Base-by-base conservation (phyloP, 2,329 filamentous ascomycete species). In the Sporothrix globosa region DNA sequence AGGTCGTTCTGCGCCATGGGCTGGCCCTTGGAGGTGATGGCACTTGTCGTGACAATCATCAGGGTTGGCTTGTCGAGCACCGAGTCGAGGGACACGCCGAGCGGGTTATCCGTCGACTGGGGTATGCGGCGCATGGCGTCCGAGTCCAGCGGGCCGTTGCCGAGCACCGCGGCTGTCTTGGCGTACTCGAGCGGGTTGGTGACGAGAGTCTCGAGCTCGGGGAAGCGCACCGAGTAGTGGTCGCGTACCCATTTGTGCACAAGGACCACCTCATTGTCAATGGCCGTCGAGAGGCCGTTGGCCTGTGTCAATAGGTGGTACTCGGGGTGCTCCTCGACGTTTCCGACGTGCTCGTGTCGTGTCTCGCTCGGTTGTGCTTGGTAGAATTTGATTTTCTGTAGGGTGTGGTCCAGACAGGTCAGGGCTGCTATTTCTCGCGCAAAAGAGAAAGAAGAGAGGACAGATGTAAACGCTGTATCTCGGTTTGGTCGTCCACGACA, bases 201-300 rank as follows among this genome's bases (percentile, higher is more conserved):
- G 72, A 99, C 91, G 46, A 99, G 87, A 24, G 87, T 87, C 80
- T 99, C 96, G 53, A 99, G 87, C 80, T 97, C 95, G 0, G 96
- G 95, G 77, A 98, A 99, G 72, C 95, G 89, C 21, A 91, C 86
- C 11, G 94, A 97, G 82, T 99, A 99, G 81, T 97, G 93, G 77
- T 99, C 96, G 77, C 95, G 89, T 72, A 97, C 93, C 80, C 93
- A 96, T 81, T 99, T 99, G 84, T 99, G 96, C 27, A 98, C 92
- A 9, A 96, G 87, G 46, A 92, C 91, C 60, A 98, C 92, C 80
- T 98, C 95, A 77, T 92, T 92, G 75, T 97, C 94, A 75, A 98
- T 97, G 73, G 92, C 91, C 6, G 95, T 96, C 0, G 96, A 97
- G 9, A 97, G 86, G 30, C 90, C 91, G 78, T 97, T 97, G 19